Percentiles rank a stretch among this genome's conserved stretches.
Evolutionary conservation across 768 basidiomycete genomes (phyloP).

Genomic region (Filobasidium floriforme): DNA sequence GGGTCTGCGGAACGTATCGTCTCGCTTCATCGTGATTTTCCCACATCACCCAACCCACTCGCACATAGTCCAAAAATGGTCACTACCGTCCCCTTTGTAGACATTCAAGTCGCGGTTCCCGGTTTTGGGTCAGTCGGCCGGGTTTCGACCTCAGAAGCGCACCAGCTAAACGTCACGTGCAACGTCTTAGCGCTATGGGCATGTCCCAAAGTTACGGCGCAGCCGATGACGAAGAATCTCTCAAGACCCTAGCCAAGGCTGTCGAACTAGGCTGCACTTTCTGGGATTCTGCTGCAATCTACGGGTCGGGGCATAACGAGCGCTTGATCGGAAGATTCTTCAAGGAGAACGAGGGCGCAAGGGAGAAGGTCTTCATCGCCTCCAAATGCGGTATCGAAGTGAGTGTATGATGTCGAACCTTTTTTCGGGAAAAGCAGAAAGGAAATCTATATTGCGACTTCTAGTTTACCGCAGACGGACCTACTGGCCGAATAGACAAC

Average conservation of each 20-base stretch:
- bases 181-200: slow-evolving; percentile 24
- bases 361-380: slow-evolving; percentile 32
- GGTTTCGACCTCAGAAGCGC: no score
- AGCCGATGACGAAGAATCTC: slow-evolving; percentile 20
- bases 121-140: no score
- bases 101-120: no score
- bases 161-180: no score
- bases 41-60: no score
- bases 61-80: no score
- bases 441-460: slow-evolving; percentile 11
- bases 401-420: slow-evolving; percentile 5
- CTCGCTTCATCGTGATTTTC: no score
- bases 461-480: slow-evolving; percentile 24
- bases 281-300: slow-evolving; percentile 33
- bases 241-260: slow-evolving; percentile 24
- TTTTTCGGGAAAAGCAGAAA: no score
- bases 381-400: slow-evolving; percentile 34
- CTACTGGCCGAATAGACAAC: slow-evolving; percentile 23
- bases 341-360: slow-evolving; percentile 18
- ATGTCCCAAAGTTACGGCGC: slow-evolving; percentile 24
- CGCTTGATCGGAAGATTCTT: slow-evolving; percentile 28
- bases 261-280: slow-evolving; percentile 34
- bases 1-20: no score
- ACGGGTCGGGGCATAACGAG: slow-evolving; percentile 33
- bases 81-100: neutral